A percentile compares a stretch with the other conserved stretches of the same genome.
These are phyloP conservation scores for Cicer judaicum DNA, from an alignment of 306 rosid genomes.

Conservation along the genomic window DNA sequence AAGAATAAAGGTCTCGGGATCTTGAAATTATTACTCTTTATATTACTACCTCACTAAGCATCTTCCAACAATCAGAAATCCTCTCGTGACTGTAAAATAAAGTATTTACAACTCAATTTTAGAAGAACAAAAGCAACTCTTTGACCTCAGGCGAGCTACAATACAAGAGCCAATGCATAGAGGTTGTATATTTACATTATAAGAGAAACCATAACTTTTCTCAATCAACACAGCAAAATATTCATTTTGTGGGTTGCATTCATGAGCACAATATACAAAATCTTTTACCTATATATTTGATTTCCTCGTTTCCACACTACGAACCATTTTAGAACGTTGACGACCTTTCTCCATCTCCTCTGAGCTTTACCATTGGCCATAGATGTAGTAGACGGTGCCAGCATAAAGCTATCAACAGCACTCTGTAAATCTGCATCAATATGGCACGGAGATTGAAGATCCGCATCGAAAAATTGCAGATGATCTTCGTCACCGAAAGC, in stretches of 20 bases:
- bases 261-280: constrained; percentile 40
- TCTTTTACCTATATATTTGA: constrained; percentile 44
- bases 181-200: constrained; percentile 61
- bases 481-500: constrained; percentile 71
- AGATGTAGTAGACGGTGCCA: constrained; percentile 51
- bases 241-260: constrained; percentile 46
- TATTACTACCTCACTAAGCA: constrained; percentile 21
- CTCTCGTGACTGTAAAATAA: constrained; percentile 40
- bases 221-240: constrained; percentile 46
- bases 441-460: constrained; percentile 60
- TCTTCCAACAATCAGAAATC: constrained; percentile 45
- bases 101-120: constrained; percentile 50
- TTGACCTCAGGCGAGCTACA: constrained; percentile 42
- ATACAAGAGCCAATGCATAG: constrained; percentile 40
- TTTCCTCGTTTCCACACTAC: constrained; percentile 51
- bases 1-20: constrained; percentile 42
- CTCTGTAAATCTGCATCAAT: constrained; percentile 64
- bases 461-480: constrained; percentile 69
- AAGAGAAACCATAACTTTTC: constrained; percentile 44
- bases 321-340: constrained; percentile 84
- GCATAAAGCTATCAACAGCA: constrained; percentile 60
- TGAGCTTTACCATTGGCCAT: constrained; percentile 60
- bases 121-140: constrained; percentile 41
- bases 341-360: constrained; percentile 84
- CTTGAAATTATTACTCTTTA: constrained; percentile 15